Evolutionary conservation across 2,329 filamentous ascomycete genomes (phyloP), one percentile per base, ranked within the genome.

Genomic region (Aspergillus sp.): DNA sequence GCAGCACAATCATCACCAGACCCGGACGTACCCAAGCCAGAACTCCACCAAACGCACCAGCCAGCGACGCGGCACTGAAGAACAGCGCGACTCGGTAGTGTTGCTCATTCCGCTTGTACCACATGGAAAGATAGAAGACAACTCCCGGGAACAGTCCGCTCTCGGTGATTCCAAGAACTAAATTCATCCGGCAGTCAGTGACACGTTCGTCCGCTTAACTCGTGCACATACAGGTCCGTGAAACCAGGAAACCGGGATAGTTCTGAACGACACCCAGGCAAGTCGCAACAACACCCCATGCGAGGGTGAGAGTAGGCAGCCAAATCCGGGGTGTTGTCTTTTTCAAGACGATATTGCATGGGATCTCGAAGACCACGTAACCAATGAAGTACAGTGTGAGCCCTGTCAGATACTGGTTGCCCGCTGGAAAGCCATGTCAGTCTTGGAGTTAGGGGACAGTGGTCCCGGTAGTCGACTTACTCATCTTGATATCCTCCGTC

Each of bases 21-120:
- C 19, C 0, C 3, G 22, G 24, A 58, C 64, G 10, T 40, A 70
- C 66, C 70, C 70, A 81, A 0, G 83, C 82, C 0, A 86, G 70
- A 14, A 86, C 72, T 8, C 83, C 82, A 47, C 81, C 81, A 63
- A 86, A 85, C 1, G 83, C 82, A 19, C 81, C 81, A 0, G 82
- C 82, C 11, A 84, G 67, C 8, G 79, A 78, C 1, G 80, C 80
- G 17, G 79, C 81, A 38, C 77, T 82, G 60, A 81, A 85, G 62
- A 85, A 86, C 4, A 85, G 71, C 3, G 81, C 79, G 40, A 85
- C 78, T 3, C 82, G 73, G 47, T 79, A 83, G 49, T 83, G 81
- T 41, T 80, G 72, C 61, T 86, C 82, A 45, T 80, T 76, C 11
- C 80, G 73, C 52, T 80, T 82, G 55, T 86, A 86, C 81, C 83